Evolutionary conservation across 2,329 filamentous ascomycete genomes (phyloP).

Genomic region (Didymella exigua): DNA sequence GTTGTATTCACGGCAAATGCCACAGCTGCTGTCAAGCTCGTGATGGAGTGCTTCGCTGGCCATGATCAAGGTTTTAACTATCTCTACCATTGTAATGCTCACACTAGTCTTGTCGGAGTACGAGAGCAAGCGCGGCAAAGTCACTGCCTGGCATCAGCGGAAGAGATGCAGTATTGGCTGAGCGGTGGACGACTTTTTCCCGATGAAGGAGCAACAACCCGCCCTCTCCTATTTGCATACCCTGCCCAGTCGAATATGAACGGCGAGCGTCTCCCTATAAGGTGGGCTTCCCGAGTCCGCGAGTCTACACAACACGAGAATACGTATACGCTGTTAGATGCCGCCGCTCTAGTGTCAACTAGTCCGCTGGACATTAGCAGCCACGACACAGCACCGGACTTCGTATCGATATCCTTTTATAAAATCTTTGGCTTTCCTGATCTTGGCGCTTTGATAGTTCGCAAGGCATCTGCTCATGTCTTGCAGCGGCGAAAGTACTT

Average conservation of each 20-base stretch:
- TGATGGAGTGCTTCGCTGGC: constrained; percentile 75
- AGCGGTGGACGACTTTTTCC: neutral
- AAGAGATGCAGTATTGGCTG: constrained; percentile 71
- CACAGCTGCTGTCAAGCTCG: constrained; percentile 85
- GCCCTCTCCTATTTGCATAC: constrained; percentile 69
- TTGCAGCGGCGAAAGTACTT: constrained; percentile 65
- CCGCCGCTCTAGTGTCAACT: constrained; percentile 69
- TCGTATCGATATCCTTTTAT: constrained; percentile 84
- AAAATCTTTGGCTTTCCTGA: constrained; percentile 97
- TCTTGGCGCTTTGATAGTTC: constrained; percentile 81
- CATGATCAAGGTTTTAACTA: constrained; percentile 72
- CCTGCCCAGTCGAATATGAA: constrained; percentile 94
- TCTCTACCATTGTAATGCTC: constrained; percentile 79
- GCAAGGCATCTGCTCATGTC: constrained; percentile 68
- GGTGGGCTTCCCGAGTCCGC: constrained; percentile 55
- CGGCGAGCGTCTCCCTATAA: constrained; percentile 72
- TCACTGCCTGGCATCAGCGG: constrained; percentile 67
- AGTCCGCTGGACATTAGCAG: constrained; percentile 62
- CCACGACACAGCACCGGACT: constrained; percentile 72
- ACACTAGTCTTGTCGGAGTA: constrained; percentile 85
- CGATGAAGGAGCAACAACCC: constrained; percentile 16
- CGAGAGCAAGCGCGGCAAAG: constrained; percentile 69
- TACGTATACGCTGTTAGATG: constrained; percentile 73
- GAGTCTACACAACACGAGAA: constrained; percentile 48
- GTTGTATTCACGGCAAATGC: constrained; percentile 93